A percentile compares a stretch with the other conserved stretches of the same genome.
Conservation (phyloP, 495 filamentous ascomycete species). For the Aspergillus saccharolyticus region DNA sequence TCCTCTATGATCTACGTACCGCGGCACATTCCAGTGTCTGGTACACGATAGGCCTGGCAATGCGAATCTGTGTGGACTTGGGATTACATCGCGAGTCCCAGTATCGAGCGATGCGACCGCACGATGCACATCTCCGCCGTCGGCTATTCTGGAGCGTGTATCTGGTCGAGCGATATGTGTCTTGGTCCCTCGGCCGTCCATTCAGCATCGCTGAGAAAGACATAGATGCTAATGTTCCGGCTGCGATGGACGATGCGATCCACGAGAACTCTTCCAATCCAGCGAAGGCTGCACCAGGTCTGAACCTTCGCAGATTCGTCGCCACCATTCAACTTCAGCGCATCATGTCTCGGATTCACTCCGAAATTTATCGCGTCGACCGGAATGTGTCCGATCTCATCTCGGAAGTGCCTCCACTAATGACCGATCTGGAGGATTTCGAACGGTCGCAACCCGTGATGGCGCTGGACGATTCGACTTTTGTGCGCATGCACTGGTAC, state of each 20-base stretch:
- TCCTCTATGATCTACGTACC: slow-evolving; percentile 34
- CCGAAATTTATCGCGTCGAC: slow-evolving; percentile 38
- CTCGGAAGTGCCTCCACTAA: slow-evolving; percentile 25
- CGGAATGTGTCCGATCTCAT: slow-evolving; percentile 21
- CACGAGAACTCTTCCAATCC: slow-evolving; percentile 13
- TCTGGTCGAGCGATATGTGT: slow-evolving; percentile 32
- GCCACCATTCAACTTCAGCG: slow-evolving; percentile 31
- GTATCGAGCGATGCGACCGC: slow-evolving; percentile 19
- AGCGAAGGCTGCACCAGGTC: background rate
- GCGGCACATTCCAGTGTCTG: slow-evolving; percentile 36
- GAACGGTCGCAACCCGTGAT: slow-evolving; percentile 22
- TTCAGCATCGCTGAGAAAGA: slow-evolving; percentile 39
- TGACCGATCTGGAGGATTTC: slow-evolving; percentile 31
- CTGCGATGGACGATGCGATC: slow-evolving; percentile 25
- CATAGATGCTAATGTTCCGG: slow-evolving; percentile 33
- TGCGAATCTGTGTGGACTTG: slow-evolving; percentile 39
- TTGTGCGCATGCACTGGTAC: slow-evolving; percentile 40
- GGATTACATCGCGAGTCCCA: slow-evolving; percentile 32
- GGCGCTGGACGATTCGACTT: slow-evolving; percentile 29
- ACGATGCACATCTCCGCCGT: slow-evolving; percentile 29
- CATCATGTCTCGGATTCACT: slow-evolving; percentile 37
- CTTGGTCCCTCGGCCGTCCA: slow-evolving; percentile 35
- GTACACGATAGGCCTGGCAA: slow-evolving; percentile 43
- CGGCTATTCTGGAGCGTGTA: slow-evolving; percentile 44
- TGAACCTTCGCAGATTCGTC: slow-evolving; percentile 23